Base-by-base conservation (phyloP, 352 stramenopile species). In the Phytophthora foliorum region DNA sequence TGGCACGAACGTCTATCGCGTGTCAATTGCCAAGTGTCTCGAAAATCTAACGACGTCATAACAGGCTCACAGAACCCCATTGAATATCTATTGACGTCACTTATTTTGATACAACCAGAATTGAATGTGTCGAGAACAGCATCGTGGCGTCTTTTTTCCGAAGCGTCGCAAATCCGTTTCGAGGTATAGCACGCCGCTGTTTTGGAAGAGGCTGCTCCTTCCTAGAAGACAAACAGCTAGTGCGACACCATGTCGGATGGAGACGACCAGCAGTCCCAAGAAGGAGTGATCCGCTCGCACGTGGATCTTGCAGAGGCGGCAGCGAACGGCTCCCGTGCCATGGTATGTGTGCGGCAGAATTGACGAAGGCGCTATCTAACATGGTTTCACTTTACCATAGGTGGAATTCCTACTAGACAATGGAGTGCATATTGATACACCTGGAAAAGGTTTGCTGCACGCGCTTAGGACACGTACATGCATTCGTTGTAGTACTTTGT, bases 341-440 rank as follows among this genome's bases (percentile, higher is more conserved):
- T 90, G 83, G 83, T 84, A 57, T 2, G 64, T 51, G 19, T 42
- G 31, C 25, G 14, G 17, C 42, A 25, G 42, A 21, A 9, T 10
- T 3, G 19, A 27, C 36, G 19, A 5, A 29, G 42, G 39, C 41
- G 31, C 17, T n/a, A 44, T 36, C 16, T 54, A 41, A 34, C 9
- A 7, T 34, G 22, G 11, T 17, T 39, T 53, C n/a, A 36, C 19
- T 16, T 58, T 21, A 31, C 7, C 38, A 4, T 57, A 89, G 77
- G 82, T 88, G 17, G 81, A 91, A 53, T 88, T 91, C 27, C 57
- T 90, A 19, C 63, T 90, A 19, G 83, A 90, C 19, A 83, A 75
- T 46, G 77, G 78, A 11, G 68, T 81, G 22, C 68, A 83, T 27
- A 81, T 89, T 39, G 76, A 87, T 57, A 74, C 74, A 13, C 78